Evolutionary conservation across 805 yeast species (phyloP), one percentile per base, ranked within the genome.

Genomic region (Maudiozyma serrabonitensis): DNA sequence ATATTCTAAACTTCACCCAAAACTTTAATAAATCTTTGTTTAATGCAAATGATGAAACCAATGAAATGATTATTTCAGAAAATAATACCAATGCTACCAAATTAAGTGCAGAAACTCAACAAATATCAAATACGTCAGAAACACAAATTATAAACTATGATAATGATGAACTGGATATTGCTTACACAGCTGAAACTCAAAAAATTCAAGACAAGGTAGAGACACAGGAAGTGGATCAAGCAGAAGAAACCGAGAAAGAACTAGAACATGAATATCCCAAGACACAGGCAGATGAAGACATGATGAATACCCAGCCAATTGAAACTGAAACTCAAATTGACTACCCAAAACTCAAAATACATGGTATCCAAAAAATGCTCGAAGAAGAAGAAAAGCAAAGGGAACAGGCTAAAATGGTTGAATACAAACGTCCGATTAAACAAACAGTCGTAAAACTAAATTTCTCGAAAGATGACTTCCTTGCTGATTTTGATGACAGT

Each of bases 381-480:
- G 54, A 45, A 16, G 50, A 52, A 45, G 51, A 48, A 12, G 7
- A 13, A 3, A 12, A 19, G 19, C 7, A 16, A 2, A 25, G 31
- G 7, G 44, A 44, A n/a, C 34, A 35, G 12, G 28, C 37, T 7
- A 46, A 26, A 35, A 45, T 34, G 23, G 43, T 43, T 15, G 57
- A 53, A 43, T 46, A 46, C 39, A 50, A 40, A 19, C 34, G 12
- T 19, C 34, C 32, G 13, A 35, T 16, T 16, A 43, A 41, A 21
- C 26, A 18, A 18, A 18, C 11, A 25, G 18, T 19, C 9, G 7
- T 48, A 18, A 48, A 40, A 23, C 41, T 43, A 7, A 49, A 37
- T 5, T 58, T 60, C 38, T 46, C 59, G 2, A 60, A 57, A 46
- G 61, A 60, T 32, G 49, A 56, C 2, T 60, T 61, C 28, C 32